These are phyloP conservation scores for Cnidoscolus chayamansa DNA, from an alignment of 441 rosid species.

Conservation along the genomic window DNA sequence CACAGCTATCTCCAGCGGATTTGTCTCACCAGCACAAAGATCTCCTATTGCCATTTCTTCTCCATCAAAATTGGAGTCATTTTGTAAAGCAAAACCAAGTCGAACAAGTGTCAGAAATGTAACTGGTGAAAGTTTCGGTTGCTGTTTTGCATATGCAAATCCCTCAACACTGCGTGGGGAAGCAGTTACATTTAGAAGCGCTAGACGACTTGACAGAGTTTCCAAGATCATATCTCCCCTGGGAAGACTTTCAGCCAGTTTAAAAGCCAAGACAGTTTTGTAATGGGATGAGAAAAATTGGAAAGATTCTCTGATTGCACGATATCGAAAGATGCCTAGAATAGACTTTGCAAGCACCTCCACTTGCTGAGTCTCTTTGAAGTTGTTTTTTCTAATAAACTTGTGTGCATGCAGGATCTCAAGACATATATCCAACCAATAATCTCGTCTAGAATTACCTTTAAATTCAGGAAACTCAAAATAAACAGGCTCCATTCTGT, in stretches of 20 bases:
- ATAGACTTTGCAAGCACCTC: constrained; percentile 74
- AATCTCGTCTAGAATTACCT: constrained; percentile 86
- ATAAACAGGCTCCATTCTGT: constrained; percentile 71
- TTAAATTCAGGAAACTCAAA: constrained; percentile 91
- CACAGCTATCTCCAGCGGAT: constrained; percentile 72
- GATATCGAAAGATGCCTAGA: constrained; percentile 68
- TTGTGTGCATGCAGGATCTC: constrained; percentile 73
- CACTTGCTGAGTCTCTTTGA: constrained; percentile 54
- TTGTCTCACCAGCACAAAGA: constrained; percentile 72
- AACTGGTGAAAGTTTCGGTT: constrained; percentile 50
- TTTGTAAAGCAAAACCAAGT: constrained; percentile 58
- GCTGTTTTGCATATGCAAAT: constrained; percentile 44
- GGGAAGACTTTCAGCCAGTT: constrained; percentile 91
- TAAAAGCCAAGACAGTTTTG: constrained; percentile 74
- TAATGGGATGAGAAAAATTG: constrained; percentile 69
- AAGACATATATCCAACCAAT: constrained; percentile 77
- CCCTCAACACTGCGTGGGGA: constrained; percentile 33
- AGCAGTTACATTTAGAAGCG: constrained; percentile 41
- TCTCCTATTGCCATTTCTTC: constrained; percentile 49
- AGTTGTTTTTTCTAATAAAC: constrained; percentile 60
- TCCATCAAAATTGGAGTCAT: constrained; percentile 38
- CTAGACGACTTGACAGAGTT: constrained; percentile 58
- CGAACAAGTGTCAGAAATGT: constrained; percentile 54
- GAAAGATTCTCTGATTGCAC: constrained; percentile 75
- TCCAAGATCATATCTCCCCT: constrained; percentile 73